Evolutionary conservation across 805 yeast genomes (phyloP).

Genomic region (Pichia occidentalis): DNA sequence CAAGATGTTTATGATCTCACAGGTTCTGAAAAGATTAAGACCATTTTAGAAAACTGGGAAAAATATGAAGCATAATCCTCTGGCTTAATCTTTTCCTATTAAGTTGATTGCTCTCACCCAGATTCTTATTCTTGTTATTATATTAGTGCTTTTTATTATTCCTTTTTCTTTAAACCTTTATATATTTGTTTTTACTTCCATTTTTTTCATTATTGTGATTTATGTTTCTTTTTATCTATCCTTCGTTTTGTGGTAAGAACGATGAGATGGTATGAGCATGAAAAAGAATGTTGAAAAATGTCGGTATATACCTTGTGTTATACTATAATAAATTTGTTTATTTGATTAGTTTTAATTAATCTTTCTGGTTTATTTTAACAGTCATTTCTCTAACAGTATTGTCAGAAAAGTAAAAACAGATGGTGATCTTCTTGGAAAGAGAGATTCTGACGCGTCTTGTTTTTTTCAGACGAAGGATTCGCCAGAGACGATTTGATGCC

Average conservation of each 20-base stretch:
- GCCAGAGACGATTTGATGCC: no score
- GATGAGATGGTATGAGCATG: no score
- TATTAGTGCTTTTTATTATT: background rate
- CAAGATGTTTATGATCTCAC: constrained; percentile 92
- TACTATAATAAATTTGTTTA: no score
- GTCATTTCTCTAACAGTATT: no score
- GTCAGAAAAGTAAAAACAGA: no score
- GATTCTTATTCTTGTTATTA: background rate
- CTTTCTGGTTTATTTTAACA: no score
- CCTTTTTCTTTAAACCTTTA: background rate
- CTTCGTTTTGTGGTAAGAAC: background rate
- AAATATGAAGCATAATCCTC: constrained; percentile 48
- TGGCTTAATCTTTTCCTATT: background rate
- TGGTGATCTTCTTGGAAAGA: no score
- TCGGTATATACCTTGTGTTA: no score
- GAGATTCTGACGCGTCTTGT: no score
- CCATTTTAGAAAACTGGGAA: constrained; percentile 94
- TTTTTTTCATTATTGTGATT: constrained; percentile 1
- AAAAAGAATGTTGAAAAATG: no score
- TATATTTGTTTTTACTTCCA: constrained; percentile 5
- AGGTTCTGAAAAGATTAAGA: constrained; percentile 82
- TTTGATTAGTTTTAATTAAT: no score
- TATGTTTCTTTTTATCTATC: constrained; percentile 1
- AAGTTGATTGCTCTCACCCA: background rate
- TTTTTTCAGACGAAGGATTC: no score